Conservation (phyloP, 2,329 filamentous ascomycete species). For the Talaromyces funiculosus region DNA sequence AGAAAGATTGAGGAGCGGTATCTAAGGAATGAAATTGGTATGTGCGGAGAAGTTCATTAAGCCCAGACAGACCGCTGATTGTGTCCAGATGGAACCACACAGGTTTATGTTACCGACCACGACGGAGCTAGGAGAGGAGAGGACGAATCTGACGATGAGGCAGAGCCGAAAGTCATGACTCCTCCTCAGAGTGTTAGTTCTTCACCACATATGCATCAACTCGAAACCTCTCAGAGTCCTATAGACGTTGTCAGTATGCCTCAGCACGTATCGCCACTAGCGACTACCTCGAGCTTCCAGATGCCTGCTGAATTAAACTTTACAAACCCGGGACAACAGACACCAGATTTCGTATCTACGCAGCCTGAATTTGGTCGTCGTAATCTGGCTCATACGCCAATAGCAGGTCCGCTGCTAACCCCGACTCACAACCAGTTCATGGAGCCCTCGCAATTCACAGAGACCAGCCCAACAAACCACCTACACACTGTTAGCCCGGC, state of each 20-base stretch:
- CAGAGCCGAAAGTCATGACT: slow-evolving; percentile 19
- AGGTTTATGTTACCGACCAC: slow-evolving; percentile 35
- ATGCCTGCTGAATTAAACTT: slow-evolving; percentile 26
- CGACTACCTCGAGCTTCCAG: slow-evolving; percentile 24
- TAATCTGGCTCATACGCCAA: slow-evolving; percentile 22
- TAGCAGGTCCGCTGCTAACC: slow-evolving; percentile 24
- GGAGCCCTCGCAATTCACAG: slow-evolving; percentile 20
- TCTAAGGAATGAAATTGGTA: slow-evolving; percentile 38
- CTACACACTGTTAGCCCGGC: slow-evolving; percentile 17
- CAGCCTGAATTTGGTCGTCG: slow-evolving; percentile 21
- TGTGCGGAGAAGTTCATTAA: slow-evolving; percentile 11
- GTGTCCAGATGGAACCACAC: slow-evolving; percentile 27
- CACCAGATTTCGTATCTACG: slow-evolving; percentile 16
- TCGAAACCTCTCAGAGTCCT: slow-evolving; percentile 21
- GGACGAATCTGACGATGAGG: slow-evolving; percentile 23
- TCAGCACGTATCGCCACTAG: slow-evolving; percentile 19
- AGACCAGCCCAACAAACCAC: slow-evolving; percentile 21
- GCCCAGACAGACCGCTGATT: not conserved
- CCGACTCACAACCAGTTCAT: slow-evolving; percentile 28
- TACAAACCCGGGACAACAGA: slow-evolving; percentile 22
- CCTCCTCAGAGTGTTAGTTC: not conserved
- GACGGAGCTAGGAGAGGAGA: slow-evolving; percentile 29
- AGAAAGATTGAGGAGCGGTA: slow-evolving; percentile 37
- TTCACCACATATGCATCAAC: not conserved
- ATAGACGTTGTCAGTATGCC: slow-evolving; percentile 21